Conservation (phyloP, 768 basidiomycete genomes). For the Pulveroboletus sp. region DNA sequence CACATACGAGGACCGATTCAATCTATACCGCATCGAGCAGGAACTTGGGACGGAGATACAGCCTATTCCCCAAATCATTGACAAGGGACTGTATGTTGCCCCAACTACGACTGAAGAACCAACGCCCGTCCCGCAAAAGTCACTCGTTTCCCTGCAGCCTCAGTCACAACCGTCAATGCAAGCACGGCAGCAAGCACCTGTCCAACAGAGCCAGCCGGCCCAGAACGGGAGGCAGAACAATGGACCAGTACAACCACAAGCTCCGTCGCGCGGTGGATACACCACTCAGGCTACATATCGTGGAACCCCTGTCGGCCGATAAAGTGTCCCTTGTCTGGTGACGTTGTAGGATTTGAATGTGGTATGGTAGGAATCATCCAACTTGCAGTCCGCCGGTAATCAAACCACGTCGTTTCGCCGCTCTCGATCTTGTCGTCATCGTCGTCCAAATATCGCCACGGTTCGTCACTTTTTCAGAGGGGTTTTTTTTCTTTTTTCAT, state of each 20-base stretch:
- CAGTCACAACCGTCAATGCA: slow-evolving; percentile 25
- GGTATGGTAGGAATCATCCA: slow-evolving; percentile 4
- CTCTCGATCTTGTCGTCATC: slow-evolving; percentile 14
- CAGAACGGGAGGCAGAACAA: slow-evolving; percentile 30
- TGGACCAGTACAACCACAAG: slow-evolving; percentile 18
- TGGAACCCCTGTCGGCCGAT: slow-evolving; percentile 27
- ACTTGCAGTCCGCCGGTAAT: slow-evolving; percentile 10
- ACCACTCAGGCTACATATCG: slow-evolving; percentile 25
- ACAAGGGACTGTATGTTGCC: slow-evolving; percentile 89
- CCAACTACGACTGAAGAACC: slow-evolving; percentile 49
- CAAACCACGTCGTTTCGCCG: slow-evolving; percentile 11
- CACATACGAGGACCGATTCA: slow-evolving; percentile 97
- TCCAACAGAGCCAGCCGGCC: slow-evolving; percentile 20
- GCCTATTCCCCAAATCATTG: slow-evolving; percentile 88
- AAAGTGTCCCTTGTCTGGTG: slow-evolving; percentile 4
- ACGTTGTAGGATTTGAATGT: neutral
- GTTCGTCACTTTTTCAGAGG: slow-evolving; percentile 2
- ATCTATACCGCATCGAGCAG: slow-evolving; percentile 96
- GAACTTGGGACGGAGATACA: slow-evolving; percentile 98
- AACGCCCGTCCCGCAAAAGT: slow-evolving; percentile 43
- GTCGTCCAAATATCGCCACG: slow-evolving; percentile 9
- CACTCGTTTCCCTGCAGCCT: slow-evolving; percentile 33
- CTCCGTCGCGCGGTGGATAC: slow-evolving; percentile 20
- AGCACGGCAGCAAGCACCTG: slow-evolving; percentile 23
- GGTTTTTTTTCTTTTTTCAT: slow-evolving; percentile 15